Conservation (phyloP, 2,329 filamentous ascomycete genomes). For the Ophiostoma pallidulum region DNA sequence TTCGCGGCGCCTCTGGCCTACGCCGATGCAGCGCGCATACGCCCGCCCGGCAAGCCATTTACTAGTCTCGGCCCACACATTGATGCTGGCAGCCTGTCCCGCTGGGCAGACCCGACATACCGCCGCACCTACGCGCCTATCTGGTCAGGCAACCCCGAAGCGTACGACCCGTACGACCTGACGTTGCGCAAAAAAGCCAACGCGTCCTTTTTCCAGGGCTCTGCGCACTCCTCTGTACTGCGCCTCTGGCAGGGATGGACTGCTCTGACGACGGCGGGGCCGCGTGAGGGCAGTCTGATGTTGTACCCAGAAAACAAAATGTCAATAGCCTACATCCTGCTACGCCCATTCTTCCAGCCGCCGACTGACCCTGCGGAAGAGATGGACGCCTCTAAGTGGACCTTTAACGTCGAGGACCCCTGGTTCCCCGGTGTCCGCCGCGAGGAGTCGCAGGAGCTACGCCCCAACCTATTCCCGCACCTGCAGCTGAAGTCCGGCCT, state of each 20-base stretch:
- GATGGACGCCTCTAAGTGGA: slow-evolving; percentile 30
- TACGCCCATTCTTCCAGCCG: slow-evolving; percentile 33
- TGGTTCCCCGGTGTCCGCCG: slow-evolving; percentile 31
- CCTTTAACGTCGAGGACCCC: slow-evolving; percentile 20
- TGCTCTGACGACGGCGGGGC: slow-evolving; percentile 27
- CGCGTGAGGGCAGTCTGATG: slow-evolving; percentile 29
- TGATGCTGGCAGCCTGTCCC: slow-evolving; percentile 32
- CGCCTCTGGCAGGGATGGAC: slow-evolving; percentile 34
- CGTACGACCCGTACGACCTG: slow-evolving; percentile 30
- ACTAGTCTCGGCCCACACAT: slow-evolving; percentile 34
- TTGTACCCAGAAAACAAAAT: slow-evolving; percentile 30
- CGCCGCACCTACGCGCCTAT: slow-evolving; percentile 28
- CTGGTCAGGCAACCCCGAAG: slow-evolving; percentile 28
- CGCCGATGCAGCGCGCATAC: slow-evolving; percentile 30
- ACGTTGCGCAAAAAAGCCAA: slow-evolving; percentile 26
- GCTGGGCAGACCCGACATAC: slow-evolving; percentile 32
- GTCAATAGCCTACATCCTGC: slow-evolving; percentile 30
- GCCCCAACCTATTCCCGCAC: slow-evolving; percentile 29
- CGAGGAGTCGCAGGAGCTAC: slow-evolving; percentile 27
- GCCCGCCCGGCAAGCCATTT: slow-evolving; percentile 29
- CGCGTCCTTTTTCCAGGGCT: slow-evolving; percentile 26
- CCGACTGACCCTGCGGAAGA: slow-evolving; percentile 22
- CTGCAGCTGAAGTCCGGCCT: slow-evolving; percentile 29
- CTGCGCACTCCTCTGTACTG: slow-evolving; percentile 29
- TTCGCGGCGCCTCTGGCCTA: slow-evolving; percentile 30